These are phyloP conservation scores for Nyssa sinensis DNA, from an alignment of 148 eudicot genomes.

Conservation along the genomic window DNA sequence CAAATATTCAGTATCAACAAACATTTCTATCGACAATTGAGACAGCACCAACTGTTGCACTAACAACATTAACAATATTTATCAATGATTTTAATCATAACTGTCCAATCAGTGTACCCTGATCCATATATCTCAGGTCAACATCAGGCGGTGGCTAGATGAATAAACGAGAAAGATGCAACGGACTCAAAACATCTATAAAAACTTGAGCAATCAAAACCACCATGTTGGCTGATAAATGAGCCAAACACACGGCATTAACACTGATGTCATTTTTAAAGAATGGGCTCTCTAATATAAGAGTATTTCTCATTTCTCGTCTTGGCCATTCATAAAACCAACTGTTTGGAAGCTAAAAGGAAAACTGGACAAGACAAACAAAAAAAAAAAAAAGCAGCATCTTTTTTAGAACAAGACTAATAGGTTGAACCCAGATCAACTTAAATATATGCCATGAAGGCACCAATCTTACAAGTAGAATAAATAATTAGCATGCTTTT, in stretches of 20 bases:
- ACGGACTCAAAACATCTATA: neutral
- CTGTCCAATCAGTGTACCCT: neutral
- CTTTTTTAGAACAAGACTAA: too few species aligned
- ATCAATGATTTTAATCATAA: too few species aligned
- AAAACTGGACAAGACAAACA: neutral
- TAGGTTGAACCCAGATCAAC: too few species aligned
- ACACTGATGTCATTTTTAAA: neutral
- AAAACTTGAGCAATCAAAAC: neutral
- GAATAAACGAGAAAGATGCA: neutral
- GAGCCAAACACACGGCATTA: neutral
- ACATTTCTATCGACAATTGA: neutral
- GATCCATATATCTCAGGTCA: neutral
- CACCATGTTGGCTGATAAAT: neutral
- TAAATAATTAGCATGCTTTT: too few species aligned
- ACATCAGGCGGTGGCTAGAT: neutral
- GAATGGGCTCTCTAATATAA: neutral
- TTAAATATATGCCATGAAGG: too few species aligned
- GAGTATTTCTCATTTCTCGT: neutral
- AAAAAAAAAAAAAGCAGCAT: neutral
- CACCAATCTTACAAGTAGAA: too few species aligned
- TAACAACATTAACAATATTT: too few species aligned
- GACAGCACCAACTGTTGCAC: too few species aligned
- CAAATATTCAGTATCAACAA: neutral
- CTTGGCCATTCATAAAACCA: neutral
- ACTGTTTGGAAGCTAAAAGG: neutral